Evolutionary conservation across 2,329 filamentous ascomycete species (phyloP).

Genomic region (Colletotrichum sp.): DNA sequence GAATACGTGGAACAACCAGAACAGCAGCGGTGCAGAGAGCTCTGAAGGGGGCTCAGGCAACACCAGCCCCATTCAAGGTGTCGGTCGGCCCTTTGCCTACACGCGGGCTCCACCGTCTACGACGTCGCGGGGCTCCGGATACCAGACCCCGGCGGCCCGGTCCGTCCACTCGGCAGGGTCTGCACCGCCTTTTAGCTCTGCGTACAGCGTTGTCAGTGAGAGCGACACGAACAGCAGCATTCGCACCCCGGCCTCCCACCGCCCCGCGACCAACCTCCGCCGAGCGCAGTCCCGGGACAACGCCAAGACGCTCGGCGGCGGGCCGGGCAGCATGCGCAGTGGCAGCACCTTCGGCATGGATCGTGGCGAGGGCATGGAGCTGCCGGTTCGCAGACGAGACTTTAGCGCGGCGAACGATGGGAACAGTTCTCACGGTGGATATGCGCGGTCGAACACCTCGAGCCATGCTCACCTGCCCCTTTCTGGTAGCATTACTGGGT

Average conservation of each 20-base stretch:
- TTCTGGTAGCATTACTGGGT: constrained; percentile 6
- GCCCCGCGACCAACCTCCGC: constrained; percentile 2
- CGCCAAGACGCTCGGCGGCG: background rate
- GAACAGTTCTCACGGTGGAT: constrained; percentile 9
- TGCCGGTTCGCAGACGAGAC: constrained; percentile 21
- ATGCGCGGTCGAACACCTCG: constrained; percentile 16
- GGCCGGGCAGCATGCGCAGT: constrained; percentile 16
- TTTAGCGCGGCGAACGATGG: constrained; percentile 3
- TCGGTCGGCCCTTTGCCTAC: constrained; percentile 22
- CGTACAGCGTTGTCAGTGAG: constrained; percentile 32
- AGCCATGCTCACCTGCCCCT: constrained; percentile 20
- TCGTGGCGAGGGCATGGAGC: constrained; percentile 29
- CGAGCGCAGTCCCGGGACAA: constrained; percentile 23
- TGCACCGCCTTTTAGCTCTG: constrained; percentile 29
- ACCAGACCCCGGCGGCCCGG: constrained; percentile 23
- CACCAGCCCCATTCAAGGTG: constrained; percentile 24
- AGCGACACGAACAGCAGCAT: constrained; percentile 30
- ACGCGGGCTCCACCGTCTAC: constrained; percentile 28
- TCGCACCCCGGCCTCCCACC: constrained; percentile 24
- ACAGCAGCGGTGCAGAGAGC: constrained; percentile 30
- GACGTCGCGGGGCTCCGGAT: constrained; percentile 20
- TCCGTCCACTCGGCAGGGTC: constrained; percentile 24
- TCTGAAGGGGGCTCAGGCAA: constrained; percentile 25
- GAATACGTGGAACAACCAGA: constrained; percentile 40
- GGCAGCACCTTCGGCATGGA: constrained; percentile 21